Evolutionary conservation across 345 rosid genomes (phyloP).

Genomic region (Trapa incisa): DNA sequence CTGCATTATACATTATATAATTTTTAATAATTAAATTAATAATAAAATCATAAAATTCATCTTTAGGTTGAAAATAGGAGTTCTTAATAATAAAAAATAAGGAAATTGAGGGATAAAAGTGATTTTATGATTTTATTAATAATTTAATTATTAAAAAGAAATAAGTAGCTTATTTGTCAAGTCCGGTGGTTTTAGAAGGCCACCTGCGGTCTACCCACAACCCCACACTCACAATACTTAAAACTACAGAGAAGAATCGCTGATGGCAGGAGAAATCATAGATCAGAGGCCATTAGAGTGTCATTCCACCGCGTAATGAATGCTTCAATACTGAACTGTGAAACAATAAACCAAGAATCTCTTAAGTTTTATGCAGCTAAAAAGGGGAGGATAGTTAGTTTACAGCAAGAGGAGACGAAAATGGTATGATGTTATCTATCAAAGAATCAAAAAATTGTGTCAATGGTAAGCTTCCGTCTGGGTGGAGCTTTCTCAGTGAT

Average conservation of each 20-base stretch:
- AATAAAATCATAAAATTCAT: no score
- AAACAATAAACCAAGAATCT: not conserved
- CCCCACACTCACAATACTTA: not conserved
- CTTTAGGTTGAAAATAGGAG: no score
- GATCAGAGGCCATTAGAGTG: not conserved
- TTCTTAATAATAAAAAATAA: no score
- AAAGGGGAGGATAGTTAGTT: not conserved
- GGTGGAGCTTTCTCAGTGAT: constrained; percentile 58
- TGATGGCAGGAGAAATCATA: not conserved
- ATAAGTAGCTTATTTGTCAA: no score
- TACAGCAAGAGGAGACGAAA: constrained; percentile 9
- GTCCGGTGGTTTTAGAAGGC: not conserved
- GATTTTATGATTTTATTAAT: no score
- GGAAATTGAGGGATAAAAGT: no score
- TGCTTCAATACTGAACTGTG: not conserved
- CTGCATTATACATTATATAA: no score
- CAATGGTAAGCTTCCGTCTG: constrained; percentile 69
- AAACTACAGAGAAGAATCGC: not conserved
- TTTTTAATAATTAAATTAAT: no score
- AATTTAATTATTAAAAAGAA: no score
- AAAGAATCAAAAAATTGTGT: constrained; percentile 57
- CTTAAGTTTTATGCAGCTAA: not conserved
- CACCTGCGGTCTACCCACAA: no score
- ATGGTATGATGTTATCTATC: not conserved
- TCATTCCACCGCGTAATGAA: not conserved